Percentiles rank a stretch among this genome's conserved stretches.
Evolutionary conservation across 2,329 filamentous ascomycete genomes (phyloP).

Genomic region (Nigrograna mackinnonii): DNA sequence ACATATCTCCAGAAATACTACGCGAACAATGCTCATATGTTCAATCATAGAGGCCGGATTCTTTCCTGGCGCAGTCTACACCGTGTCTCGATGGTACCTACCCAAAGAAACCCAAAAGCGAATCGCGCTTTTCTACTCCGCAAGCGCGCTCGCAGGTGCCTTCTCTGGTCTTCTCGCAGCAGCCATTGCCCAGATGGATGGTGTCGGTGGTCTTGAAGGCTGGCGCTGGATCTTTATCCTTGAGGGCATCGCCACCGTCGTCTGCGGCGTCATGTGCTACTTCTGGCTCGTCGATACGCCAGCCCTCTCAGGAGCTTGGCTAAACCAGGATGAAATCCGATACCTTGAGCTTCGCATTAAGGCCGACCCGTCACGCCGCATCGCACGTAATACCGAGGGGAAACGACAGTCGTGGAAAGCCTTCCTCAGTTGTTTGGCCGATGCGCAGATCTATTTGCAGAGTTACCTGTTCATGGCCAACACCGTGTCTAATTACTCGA

Average conservation of each 20-base stretch:
- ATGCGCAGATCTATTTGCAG: conserved; percentile 52
- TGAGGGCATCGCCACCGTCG: conserved; percentile 2
- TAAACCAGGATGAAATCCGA: conserved; percentile 51
- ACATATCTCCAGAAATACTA: no score
- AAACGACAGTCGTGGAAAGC: conserved; percentile 11
- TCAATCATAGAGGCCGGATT: not conserved
- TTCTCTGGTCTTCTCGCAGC: conserved; percentile 65
- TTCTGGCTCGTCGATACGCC: conserved; percentile 56
- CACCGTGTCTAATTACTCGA: conserved; percentile 44
- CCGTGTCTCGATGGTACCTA: conserved; percentile 70
- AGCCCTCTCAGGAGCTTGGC: conserved; percentile 60
- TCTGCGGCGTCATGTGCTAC: not conserved
- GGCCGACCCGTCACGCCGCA: conserved; percentile 61
- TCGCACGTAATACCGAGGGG: conserved; percentile 57
- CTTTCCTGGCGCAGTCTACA: conserved; percentile 56
- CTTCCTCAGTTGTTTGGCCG: conserved; percentile 45
- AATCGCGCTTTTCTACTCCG: conserved; percentile 66
- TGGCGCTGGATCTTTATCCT: conserved; percentile 15
- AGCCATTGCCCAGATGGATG: conserved; percentile 10
- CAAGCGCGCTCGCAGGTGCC: conserved; percentile 66
- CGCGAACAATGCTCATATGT: conserved; percentile 32
- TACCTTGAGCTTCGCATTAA: conserved; percentile 51
- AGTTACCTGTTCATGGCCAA: conserved; percentile 57
- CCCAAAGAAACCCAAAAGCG: conserved; percentile 66
- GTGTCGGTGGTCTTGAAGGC: conserved; percentile 1